Conservation (phyloP, 2,329 filamentous ascomycete species). For the Ustilaginoidea virens region DNA sequence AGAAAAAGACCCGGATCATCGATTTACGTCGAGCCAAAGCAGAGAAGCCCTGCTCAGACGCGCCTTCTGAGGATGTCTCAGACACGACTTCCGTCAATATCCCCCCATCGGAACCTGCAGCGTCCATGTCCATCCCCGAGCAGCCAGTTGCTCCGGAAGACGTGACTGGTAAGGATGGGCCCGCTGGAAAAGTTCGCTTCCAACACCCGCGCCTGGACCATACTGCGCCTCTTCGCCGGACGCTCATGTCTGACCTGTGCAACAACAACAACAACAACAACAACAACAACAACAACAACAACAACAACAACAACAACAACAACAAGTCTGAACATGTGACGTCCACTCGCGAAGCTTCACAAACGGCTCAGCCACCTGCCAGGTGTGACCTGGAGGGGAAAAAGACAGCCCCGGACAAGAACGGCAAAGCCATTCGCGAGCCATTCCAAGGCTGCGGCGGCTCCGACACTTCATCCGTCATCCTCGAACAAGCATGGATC, state of each 20-base stretch:
- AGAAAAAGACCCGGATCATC: constrained; percentile 73
- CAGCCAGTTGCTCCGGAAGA: constrained; percentile 40
- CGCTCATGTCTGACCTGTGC: constrained; percentile 11
- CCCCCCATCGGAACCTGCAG: constrained; percentile 45
- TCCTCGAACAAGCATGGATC: constrained; percentile 73
- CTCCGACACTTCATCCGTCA: constrained; percentile 39
- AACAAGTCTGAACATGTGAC: constrained; percentile 11
- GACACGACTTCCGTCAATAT: constrained; percentile 39
- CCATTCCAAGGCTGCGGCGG: constrained; percentile 11
- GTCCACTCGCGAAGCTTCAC: constrained; percentile 9
- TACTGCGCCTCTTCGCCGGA: constrained; percentile 7
- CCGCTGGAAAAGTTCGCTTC: constrained; percentile 27
- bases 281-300: constrained; percentile 10
- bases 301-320: constrained; percentile 10
- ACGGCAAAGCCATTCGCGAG: constrained; percentile 15
- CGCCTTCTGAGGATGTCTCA: constrained; percentile 30
- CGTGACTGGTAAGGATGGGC: constrained; percentile 11
- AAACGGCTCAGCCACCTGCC: constrained; percentile 5
- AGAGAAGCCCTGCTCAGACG: constrained; percentile 35
- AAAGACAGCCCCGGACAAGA: constrained; percentile 14
- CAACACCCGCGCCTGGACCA: constrained; percentile 8
- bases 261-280: constrained; percentile 10
- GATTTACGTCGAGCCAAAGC: constrained; percentile 55
- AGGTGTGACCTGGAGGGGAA: constrained; percentile 5
- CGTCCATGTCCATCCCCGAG: constrained; percentile 41